Base-by-base conservation (phyloP, 2,329 filamentous ascomycete genomes). In the Claviceps fusiformis region DNA sequence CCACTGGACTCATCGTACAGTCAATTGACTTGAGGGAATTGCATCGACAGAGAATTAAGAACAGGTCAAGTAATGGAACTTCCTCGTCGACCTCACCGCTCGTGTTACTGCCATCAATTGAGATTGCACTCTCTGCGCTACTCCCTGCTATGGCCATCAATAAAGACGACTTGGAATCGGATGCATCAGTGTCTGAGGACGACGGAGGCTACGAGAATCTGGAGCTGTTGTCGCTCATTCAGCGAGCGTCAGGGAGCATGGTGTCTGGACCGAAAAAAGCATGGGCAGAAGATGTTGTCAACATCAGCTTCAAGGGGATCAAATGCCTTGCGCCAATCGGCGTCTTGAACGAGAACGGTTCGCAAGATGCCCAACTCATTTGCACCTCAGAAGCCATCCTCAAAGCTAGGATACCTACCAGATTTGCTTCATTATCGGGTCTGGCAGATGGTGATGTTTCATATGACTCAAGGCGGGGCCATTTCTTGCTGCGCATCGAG, bases 241-340 rank as follows among this genome's bases (percentile, higher is more conserved):
- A 54, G 33, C 61, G 55, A 37, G 56, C 55, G n/a, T 56, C 60
- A 4, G 61, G 57, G 24, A 59, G 57, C 54, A 35, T 56, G 48
- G 33, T 59, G 45, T 50, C 62, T 9, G 33, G 29, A 24, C 55
- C 62, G 9, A 70, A 66, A 56, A 67, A 65, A 39, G 67, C 72
- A 3, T 86, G 83, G 83, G 81, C 81, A 1, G 72, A 75, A 45
- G 77, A 86, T 56, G 74, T 75, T 41, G 73, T 87, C 33, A 74
- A 75, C 52, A 71, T 87, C 52, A 73, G 71, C n/a, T 83, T 83
- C 62, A 75, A 70, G 57, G 75, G 73, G 15, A 67, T 78, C 31
- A 69, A 70, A 56, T 59, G 61, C 1, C 56, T 61, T 27, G 43
- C 57, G 1, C 57, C 55, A 53, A 35, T 54, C 11, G 55, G 50